phyloP scores from a whole-genome alignment of 2,329 filamentous ascomycete genomes.

The Calonectria hongkongensis region DNA sequence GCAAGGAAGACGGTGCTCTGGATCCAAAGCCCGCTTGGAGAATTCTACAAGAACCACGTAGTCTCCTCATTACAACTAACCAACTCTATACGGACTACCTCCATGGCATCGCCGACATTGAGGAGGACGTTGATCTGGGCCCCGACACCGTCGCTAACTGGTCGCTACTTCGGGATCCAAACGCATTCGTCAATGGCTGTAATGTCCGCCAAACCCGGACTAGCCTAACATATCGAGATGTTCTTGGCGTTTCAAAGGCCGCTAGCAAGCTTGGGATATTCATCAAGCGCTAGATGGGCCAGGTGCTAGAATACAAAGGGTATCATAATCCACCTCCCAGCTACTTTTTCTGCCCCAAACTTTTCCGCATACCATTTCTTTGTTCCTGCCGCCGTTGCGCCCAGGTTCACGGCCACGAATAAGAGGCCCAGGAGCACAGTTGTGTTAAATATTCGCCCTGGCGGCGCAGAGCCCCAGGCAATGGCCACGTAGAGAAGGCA shows the following conservation, averaged over 20 bases:
- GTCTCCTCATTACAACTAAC: conserved; percentile 83
- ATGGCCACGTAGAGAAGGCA: conserved; percentile 89
- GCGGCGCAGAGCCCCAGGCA: conserved; percentile 82
- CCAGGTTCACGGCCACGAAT: conserved; percentile 88
- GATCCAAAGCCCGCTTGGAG: conserved; percentile 70
- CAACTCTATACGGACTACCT: conserved; percentile 82
- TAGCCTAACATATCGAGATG: conserved; percentile 90
- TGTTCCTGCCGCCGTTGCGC: conserved; percentile 86
- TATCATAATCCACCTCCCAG: conserved; percentile 83
- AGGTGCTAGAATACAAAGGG: conserved; percentile 76
- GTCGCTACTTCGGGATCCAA: conserved; percentile 74
- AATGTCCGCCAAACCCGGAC: conserved; percentile 77
- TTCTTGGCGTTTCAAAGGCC: conserved; percentile 85
- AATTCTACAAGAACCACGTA: conserved; percentile 89
- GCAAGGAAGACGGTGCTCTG: conserved; percentile 76
- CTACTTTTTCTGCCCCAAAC: conserved; percentile 81
- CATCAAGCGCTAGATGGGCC: conserved; percentile 59
- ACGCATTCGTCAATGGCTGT: conserved; percentile 68
- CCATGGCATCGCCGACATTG: conserved; percentile 82
- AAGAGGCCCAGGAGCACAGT: conserved; percentile 81
- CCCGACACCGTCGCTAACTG: conserved; percentile 82
- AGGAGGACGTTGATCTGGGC: conserved; percentile 79
- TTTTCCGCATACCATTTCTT: conserved; percentile 85
- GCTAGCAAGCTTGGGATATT: conserved; percentile 79
- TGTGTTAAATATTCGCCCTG: conserved; percentile 79